phyloP scores from a whole-genome alignment of 225 moss, liverwort and hornwort species.

The Physcomitrellopsis africana region DNA sequence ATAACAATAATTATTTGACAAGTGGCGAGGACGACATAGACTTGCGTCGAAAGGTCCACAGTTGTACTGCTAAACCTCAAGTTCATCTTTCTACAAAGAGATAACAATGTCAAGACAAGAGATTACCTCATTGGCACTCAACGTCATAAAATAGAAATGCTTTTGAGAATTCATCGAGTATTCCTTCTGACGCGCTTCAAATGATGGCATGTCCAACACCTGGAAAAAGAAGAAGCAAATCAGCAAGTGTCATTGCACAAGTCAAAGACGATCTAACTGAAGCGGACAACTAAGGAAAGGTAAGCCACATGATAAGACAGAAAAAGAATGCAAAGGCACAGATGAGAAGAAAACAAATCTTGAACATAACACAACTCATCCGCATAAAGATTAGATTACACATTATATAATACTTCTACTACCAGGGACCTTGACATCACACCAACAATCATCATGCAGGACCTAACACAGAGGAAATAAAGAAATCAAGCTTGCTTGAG shows the following conservation, averaged over 20 bases:
- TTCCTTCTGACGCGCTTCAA: slow-evolving; percentile 76
- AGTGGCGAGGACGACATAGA: not conserved
- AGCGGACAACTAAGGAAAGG: not conserved
- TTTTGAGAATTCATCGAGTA: slow-evolving; percentile 80
- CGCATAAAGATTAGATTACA: not conserved
- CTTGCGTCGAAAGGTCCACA: not conserved
- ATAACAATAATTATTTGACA: no score
- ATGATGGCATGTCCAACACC: slow-evolving; percentile 76
- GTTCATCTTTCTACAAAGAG: not conserved
- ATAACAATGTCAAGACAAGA: not conserved
- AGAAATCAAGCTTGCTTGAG: not conserved
- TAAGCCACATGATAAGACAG: slow-evolving; percentile 1
- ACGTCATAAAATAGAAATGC: slow-evolving; percentile 88
- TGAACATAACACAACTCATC: not conserved
- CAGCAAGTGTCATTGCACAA: not conserved
- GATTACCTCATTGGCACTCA: slow-evolving; percentile 73
- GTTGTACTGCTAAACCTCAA: not conserved
- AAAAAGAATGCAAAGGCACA: not conserved
- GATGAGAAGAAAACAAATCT: not conserved
- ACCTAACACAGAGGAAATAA: slow-evolving; percentile 1
- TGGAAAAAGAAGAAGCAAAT: slow-evolving; percentile 29
- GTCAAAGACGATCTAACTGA: slow-evolving; percentile 8
- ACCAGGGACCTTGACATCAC: not conserved
- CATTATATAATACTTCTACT: not conserved
- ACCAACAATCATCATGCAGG: slow-evolving; percentile 12